Evolutionary conservation across 1,284 basidiomycete species (phyloP), one percentile per base, ranked within the genome.

Genomic region (Thecaphora thlaspeos): DNA sequence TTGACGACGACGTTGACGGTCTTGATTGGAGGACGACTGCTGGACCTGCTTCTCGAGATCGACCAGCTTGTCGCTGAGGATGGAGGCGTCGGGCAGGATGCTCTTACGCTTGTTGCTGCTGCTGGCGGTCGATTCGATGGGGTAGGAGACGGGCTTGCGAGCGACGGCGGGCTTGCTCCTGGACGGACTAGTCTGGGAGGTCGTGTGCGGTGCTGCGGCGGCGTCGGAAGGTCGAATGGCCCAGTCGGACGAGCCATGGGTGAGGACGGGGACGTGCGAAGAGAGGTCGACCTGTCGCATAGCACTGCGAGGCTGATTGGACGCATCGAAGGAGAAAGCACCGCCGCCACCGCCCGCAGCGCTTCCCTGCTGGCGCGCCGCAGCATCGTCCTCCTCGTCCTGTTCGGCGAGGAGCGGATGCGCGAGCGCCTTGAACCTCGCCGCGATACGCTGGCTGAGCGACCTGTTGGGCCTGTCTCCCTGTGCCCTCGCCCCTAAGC

Each of bases 401-500:
- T 30, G 8, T 14, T 30, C 28, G 7, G 7, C 28, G 14, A 30
- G 7, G 8, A 14, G 7, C 8, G 28, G 28, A 14, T 14, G 28
- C 11, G 52, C 55, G 0, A 60, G 21, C 18, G 52, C 32, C 10
- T 49, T n/a, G 12, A 69, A 24, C 19, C 52, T 11, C 19, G 66
- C 66, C 0, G 39, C 43, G 26, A 69, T 38, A 18, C 63, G 51
- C 46, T 54, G 55, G 50, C 63, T 66, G 40, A 69, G 38, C 15
- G 41, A 48, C 41, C 66, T 51, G 23, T 17, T n/a, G 2, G 55
- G 45, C 1, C 32, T 42, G 2, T 37, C 44, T 1, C 18, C 34
- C 15, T 22, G 17, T 14, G 28, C 8, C 14, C 8, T 30, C 14
- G 28, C 28, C 28, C 7, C 14, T 30, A 30, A 17, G 9, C 26